Evolutionary conservation across 805 yeast species (phyloP).

Genomic region (Wickerhamomyces silvicola): DNA sequence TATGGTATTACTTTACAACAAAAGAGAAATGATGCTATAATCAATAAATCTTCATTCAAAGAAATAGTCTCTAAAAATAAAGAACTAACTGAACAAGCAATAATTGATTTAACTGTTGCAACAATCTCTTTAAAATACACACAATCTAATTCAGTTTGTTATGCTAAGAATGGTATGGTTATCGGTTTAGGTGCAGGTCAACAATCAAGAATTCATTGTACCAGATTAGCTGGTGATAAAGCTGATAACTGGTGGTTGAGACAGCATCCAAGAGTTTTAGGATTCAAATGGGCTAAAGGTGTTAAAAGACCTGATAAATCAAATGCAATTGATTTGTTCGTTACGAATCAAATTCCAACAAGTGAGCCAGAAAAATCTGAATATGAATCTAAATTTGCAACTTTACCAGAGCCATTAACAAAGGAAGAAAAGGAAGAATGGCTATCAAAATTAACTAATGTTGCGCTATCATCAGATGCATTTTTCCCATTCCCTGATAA

Average conservation of each 20-base stretch:
- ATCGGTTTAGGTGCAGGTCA: constrained; percentile 99
- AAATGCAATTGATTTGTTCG: constrained; percentile 93
- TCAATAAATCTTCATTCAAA: constrained; percentile 82
- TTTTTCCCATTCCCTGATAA: constrained; percentile 99
- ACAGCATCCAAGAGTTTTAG: constrained; percentile 93
- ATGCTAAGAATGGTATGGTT: constrained; percentile 99
- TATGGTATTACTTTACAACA: constrained; percentile 94
- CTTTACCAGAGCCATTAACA: constrained; percentile 78
- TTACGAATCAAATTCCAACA: constrained; percentile 85
- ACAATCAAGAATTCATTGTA: constrained; percentile 98
- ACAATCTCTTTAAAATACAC: constrained; percentile 96
- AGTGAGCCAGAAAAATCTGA: constrained; percentile 90
- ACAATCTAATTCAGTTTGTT: constrained; percentile 97
- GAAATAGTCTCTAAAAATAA: constrained; percentile 88
- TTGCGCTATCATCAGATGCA: constrained; percentile 93
- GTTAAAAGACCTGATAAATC: constrained; percentile 98
- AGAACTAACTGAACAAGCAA: constrained; percentile 83
- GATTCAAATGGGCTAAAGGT: constrained; percentile 96
- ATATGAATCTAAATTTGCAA: constrained; percentile 83
- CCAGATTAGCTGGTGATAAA: constrained; percentile 98
- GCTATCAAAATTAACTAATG: constrained; percentile 73
- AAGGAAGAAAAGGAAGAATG: constrained; percentile 81
- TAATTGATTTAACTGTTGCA: constrained; percentile 91
- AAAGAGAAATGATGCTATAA: constrained; percentile 96
- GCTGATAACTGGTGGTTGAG: constrained; percentile 99